Base-by-base conservation (phyloP, 495 filamentous ascomycete species). In the Cryomyces antarcticus region DNA sequence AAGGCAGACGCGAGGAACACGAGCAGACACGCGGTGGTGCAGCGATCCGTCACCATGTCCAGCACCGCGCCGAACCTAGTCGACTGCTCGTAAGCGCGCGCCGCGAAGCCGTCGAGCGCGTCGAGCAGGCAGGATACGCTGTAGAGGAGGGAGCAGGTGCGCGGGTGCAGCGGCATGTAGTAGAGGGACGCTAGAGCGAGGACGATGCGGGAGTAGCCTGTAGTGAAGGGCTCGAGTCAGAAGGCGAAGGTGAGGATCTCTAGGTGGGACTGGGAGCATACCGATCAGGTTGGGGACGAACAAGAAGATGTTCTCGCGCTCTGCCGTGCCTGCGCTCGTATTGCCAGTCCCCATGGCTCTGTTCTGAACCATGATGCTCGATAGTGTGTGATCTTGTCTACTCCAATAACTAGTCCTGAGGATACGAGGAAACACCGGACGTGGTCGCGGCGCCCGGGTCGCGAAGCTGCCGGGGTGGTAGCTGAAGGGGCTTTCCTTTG, bases 1-100 rank as follows among this genome's bases (percentile, higher is more conserved):
- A 83, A 96, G 33, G 88, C 88, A 6, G 81, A 83, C 41, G 82
- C 80, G 31, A 97, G 63, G 68, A 94, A 97, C 9, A 93, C 86
- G 38, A 97, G 73, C 48, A 97, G 62, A 57, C 88, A 96, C 27
- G 85, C 73, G 6, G 89, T 96, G 6, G 88, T 95, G 63, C 92
- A 94, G 41, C 88, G 78, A 64, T 93, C 82, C 12, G 83, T 89
- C 42, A 95, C 83, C 89, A 97, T 97, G 62, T 97, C 89, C 45
- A 97, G 66, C 28, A 97, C 86, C 13, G 88, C 89, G 42, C 89
- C 89, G 58, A 95, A 97, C 39, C 78, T 78, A 24, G 89, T 95
- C 2, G 80, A 82, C 62, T 97, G 88, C 45, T 89, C 67, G 55
- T 83, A 89, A 52, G 74, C 69, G 29, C 89, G 81, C 37, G 89